These are phyloP conservation scores for Papiliotrema laurentii DNA, from an alignment of 1,284 basidiomycete species.

Conservation along the genomic window DNA sequence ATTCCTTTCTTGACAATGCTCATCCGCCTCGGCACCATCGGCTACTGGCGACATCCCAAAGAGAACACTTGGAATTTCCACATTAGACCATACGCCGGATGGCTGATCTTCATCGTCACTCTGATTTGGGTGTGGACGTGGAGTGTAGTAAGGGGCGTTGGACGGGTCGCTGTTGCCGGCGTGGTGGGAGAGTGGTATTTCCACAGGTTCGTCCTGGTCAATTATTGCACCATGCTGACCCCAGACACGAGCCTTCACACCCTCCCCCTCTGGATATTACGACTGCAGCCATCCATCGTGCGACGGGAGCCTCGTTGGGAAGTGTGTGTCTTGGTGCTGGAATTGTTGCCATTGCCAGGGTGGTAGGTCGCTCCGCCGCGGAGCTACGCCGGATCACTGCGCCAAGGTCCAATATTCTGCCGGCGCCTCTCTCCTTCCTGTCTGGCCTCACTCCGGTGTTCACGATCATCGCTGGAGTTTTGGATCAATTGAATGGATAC, in stretches of 20 bases:
- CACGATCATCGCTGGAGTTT: slow-evolving; percentile 55
- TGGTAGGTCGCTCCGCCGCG: slow-evolving; percentile 37
- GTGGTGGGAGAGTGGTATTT: slow-evolving; percentile 93
- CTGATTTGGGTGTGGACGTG: slow-evolving; percentile 85
- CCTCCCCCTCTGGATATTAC: slow-evolving; percentile 59
- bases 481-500: slow-evolving; percentile 72
- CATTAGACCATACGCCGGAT: slow-evolving; percentile 71
- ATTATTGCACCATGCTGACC: slow-evolving; percentile 5
- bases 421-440: slow-evolving; percentile 49
- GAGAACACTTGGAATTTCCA: slow-evolving; percentile 62
- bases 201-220: slow-evolving; percentile 57
- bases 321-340: slow-evolving; percentile 71
- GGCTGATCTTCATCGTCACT: slow-evolving; percentile 67
- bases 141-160: slow-evolving; percentile 75
- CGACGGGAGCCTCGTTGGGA: slow-evolving; percentile 75
- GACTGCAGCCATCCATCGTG: slow-evolving; percentile 70
- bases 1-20: slow-evolving; percentile 80
- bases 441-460: slow-evolving; percentile 46
- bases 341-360: slow-evolving; percentile 64
- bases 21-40: slow-evolving; percentile 73
- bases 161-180: slow-evolving; percentile 71
- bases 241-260: slow-evolving; percentile 54
- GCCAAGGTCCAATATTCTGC: slow-evolving; percentile 32
- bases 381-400: slow-evolving; percentile 35
- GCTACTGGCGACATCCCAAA: slow-evolving; percentile 54